Evolutionary conservation across 2,329 filamentous ascomycete genomes (phyloP).

Genomic region (Lachnellula hyalina): DNA sequence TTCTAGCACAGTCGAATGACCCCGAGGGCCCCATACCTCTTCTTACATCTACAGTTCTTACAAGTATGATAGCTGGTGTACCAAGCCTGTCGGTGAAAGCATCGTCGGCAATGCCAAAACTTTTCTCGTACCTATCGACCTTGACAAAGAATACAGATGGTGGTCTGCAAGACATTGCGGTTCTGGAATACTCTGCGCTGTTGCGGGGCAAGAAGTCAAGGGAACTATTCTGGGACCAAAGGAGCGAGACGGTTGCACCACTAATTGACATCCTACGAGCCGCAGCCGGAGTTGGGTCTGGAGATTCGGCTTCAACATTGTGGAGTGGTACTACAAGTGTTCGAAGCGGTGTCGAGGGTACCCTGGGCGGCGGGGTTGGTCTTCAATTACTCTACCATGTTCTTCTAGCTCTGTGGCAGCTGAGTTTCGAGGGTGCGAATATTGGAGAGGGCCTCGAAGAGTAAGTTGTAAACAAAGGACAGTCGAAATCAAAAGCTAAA

Average conservation of each 20-base stretch:
- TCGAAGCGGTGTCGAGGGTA: conserved; percentile 58
- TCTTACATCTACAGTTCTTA: conserved; percentile 81
- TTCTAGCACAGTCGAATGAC: conserved; percentile 72
- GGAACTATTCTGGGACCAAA: conserved; percentile 84
- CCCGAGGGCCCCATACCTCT: conserved; percentile 77
- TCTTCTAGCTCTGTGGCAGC: conserved; percentile 88
- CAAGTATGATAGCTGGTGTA: conserved; percentile 66
- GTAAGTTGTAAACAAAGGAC: conserved; percentile 44
- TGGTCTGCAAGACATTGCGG: conserved; percentile 90
- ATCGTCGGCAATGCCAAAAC: conserved; percentile 64
- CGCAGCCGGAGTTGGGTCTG: conserved; percentile 65
- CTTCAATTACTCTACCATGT: conserved; percentile 93
- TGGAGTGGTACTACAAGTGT: conserved; percentile 52
- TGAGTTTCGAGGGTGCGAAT: conserved; percentile 83
- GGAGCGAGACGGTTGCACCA: conserved; percentile 76
- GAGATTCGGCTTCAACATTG: conserved; percentile 52
- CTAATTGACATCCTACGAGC: conserved; percentile 77
- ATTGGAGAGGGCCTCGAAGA: conserved; percentile 75
- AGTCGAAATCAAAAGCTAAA: conserved; percentile 22
- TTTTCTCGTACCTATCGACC: conserved; percentile 81
- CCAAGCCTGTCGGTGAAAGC: conserved; percentile 58
- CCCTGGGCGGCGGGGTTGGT: conserved; percentile 74
- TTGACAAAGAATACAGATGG: conserved; percentile 82
- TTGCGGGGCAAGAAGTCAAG: conserved; percentile 70
- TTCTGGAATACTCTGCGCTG: conserved; percentile 83